Base-by-base conservation (phyloP, 1,284 basidiomycete genomes). In the Puccinia triticina region DNA sequence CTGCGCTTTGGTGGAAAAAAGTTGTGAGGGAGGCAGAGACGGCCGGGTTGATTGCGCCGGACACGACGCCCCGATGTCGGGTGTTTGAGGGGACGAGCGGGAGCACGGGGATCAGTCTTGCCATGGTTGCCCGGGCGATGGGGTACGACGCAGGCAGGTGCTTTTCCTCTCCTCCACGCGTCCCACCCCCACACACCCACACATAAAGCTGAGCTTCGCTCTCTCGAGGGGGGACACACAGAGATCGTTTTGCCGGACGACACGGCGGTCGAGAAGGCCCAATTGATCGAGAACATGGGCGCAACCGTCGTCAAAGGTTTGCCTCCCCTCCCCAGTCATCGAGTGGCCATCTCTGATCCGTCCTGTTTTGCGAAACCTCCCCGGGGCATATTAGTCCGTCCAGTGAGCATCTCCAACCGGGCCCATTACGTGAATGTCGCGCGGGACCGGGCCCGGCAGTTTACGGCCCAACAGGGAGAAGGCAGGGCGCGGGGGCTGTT, bases 61-160 rank as follows among this genome's bases (percentile, higher is more conserved):
- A 96, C 84, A 95, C 94, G 0, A 93, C 93, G 1, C 77, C 77
- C 11, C 59, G 64, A 4, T 97, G 94, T 0, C 92, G 95, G 21
- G 95, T 99, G 71, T 99, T 98, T 83, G 97, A 99, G 87, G 97
- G 97, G 0, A 99, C 96, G 0, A 94, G 97, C 1, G 96, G 97
- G 0, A 96, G 94, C 1, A 99, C 97, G 0, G 97, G 96, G 0
- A 99, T 99, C 79, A 97, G 95, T 0, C 92, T 99, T 71, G 96
- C 97, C 0, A 97, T 93, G 1, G 92, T 97, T 66, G 93, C 95
- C 5, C 90, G 91, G 83, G 96, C 96, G 12, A 92, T 93, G 76
- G 88, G 86, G 0, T 86, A 86, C 80, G 84, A 84, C 40, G 85
- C 85, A 85, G 83, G 87, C 86, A 11, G 59, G 94, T 93, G 40